A percentile compares a stretch with the other conserved stretches of the same genome.
Evolutionary conservation across 208 protist species (phyloP).

Genomic region (Acanthamoeba rhysodes): DNA sequence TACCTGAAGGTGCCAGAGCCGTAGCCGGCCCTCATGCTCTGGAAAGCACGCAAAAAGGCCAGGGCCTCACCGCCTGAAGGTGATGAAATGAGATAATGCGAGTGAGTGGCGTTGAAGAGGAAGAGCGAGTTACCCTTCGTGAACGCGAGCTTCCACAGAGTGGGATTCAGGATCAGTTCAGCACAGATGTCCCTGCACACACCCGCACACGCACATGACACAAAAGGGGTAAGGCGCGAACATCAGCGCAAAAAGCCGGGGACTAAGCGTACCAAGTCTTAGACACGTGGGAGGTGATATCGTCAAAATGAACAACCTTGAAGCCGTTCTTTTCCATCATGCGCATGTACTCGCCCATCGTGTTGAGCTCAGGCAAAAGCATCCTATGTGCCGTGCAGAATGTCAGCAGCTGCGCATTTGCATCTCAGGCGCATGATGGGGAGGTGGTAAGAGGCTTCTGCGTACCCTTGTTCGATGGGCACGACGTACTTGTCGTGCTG

Average conservation of each 20-base stretch:
- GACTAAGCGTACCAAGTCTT: conserved; percentile 26
- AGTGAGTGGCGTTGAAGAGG: neutral
- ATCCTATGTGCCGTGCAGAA: neutral
- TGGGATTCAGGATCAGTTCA: conserved; percentile 28
- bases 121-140: conserved; percentile 24
- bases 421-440: too few species aligned
- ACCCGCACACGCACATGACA: neutral
- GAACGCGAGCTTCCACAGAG: conserved; percentile 54
- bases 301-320: conserved; percentile 15
- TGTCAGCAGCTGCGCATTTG: neutral
- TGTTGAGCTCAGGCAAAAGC: conserved; percentile 17
- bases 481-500: conserved; percentile 46
- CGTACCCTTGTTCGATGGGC: conserved; percentile 18
- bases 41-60: conserved; percentile 34
- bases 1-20: conserved; percentile 21
- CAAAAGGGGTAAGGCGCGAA: neutral
- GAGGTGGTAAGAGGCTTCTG: too few species aligned
- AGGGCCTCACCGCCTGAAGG: neutral
- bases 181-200: conserved; percentile 24
- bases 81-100: neutral
- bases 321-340: conserved; percentile 52
- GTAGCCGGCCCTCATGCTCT: conserved; percentile 46
- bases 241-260: too few species aligned
- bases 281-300: conserved; percentile 23
- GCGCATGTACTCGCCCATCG: conserved; percentile 51